Evolutionary conservation across 2,329 filamentous ascomycete genomes (phyloP), one percentile per base, ranked within the genome.

Genomic region (Neocucurbitaria cava): DNA sequence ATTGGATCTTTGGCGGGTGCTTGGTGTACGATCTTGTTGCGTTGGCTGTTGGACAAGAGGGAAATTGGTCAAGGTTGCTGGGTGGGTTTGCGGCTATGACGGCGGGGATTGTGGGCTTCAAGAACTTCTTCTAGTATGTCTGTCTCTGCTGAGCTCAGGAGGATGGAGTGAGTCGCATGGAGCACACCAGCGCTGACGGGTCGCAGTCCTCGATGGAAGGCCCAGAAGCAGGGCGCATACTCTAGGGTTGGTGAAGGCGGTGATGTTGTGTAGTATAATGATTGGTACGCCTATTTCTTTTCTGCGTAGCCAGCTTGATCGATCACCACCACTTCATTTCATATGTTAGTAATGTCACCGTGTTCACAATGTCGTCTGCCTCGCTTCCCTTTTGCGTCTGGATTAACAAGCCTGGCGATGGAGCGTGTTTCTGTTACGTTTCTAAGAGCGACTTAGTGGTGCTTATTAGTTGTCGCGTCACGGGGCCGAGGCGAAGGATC

Each of bases 1-100:
- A 87, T 65, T 86, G 83, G 83, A 85, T 87, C 47, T 82, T 87
- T 46, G 85, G 84, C 0, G 82, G 80, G 0, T 85, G 85, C 62
- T 67, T 87, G 55, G 83, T 84, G 0, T 87, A 86, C 65, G 83
- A 87, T 66, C 74, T 87, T 17, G 74, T 85, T 13, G 83, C 81
- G 7, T 62, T 87, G 56, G 77, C 26, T 79, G 84, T 42, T 0
- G 85, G 85, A 1, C 85, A 87, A 71, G 75, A 75, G 7, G 74
- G 71, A 3, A 71, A 72, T 1, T 87, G 83, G 85, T 79, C 82
- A 30, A 78, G 72, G 49, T 58, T 85, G 57, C 67, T 87, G 42
- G 81, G 78, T 0, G 73, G 73, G 9, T 86, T 82, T 70, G 83
- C 83, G 1, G 76, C 80, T 0, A 80, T 78, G 15, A 78, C 78